Evolutionary conservation across 345 rosid genomes (phyloP), one percentile per base, ranked within the genome.

Genomic region (Durio zibethinus): DNA sequence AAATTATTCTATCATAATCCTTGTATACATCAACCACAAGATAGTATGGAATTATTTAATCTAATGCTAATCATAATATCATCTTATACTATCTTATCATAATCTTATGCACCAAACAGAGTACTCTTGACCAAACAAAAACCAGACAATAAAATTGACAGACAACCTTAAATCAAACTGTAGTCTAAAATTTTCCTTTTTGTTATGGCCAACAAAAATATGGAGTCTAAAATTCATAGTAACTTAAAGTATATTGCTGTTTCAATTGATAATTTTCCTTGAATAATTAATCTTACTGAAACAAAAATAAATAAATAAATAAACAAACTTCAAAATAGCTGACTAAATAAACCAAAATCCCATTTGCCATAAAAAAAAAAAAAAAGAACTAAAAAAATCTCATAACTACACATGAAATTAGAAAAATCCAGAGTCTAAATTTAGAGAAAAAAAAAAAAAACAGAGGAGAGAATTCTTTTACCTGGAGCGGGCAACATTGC

Each of bases 401-500:
- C 16, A 9, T 12, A 31, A 61, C 7, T 38, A 21, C 48, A n/a
- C 15, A 8, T n/a, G 47, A 64, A 64, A 33, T 64, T 36, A 3
- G 31, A 18, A 14, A 4, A 56, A 56, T 10, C 29, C 61, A 20
- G 21, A 4, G 66, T 15, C 16, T 16, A 9, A 66, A 4, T 20
- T 9, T 4, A 10, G 1, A 66, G 12, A 5, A 11, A 11, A 33
- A 3, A 23, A 40, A 27, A 4, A 43, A 45, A 40, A 10, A n/a
- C 8, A 59, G 9, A 27, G 47, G 43, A 12, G 2, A 75, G 60
- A 59, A 70, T 27, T 50, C 10, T 27, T 35, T 52, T 80, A 88
- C 99, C 97, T 90, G 76, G 99, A 96, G 64, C 99, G 97, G 77
- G 98, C 98, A 73, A 96, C 98, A 83, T 96, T 93, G 80, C 98